A percentile compares a stretch with the other conserved stretches of the same genome.
Evolutionary conservation across 768 basidiomycete species (phyloP).

Genomic region (Mycena indigotica): DNA sequence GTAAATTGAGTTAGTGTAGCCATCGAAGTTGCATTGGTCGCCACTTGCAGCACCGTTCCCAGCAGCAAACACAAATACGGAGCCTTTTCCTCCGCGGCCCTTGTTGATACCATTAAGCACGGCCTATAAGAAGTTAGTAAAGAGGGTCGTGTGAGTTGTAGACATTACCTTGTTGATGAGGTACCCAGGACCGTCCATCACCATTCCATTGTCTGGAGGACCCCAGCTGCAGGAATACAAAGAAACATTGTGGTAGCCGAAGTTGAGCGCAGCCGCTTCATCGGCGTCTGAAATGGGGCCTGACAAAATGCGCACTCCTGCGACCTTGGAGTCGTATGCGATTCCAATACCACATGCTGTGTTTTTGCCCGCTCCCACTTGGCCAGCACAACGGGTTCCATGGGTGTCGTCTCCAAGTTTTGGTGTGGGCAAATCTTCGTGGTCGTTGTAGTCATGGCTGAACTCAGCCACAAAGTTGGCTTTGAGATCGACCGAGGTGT

Average conservation of each 20-base stretch:
- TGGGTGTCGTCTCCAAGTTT: conserved; percentile 90
- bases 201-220: conserved; percentile 41
- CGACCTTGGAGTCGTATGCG: conserved; percentile 87
- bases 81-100: conserved; percentile 88
- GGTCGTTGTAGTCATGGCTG: conserved; percentile 97
- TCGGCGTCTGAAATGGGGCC: conserved; percentile 94
- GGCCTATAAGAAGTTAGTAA: conserved; percentile 47
- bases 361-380: conserved; percentile 91
- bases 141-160: background rate
- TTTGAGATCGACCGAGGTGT: conserved; percentile 81
- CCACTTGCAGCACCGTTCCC: conserved; percentile 91
- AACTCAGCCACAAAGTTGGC: conserved; percentile 90
- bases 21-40: conserved; percentile 99
- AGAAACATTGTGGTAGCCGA: conserved; percentile 86
- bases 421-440: conserved; percentile 83
- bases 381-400: conserved; percentile 97
- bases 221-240: conserved; percentile 99
- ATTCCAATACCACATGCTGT: conserved; percentile 93
- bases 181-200: conserved; percentile 92
- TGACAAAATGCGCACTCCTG: conserved; percentile 93
- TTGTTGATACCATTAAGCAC: conserved; percentile 91
- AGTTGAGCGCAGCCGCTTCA: conserved; percentile 94
- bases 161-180: conserved; percentile 65
- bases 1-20: conserved; percentile 97
- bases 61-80: conserved; percentile 94